Conservation (phyloP, 2,329 filamentous ascomycete species). For the Penicillium sp. region DNA sequence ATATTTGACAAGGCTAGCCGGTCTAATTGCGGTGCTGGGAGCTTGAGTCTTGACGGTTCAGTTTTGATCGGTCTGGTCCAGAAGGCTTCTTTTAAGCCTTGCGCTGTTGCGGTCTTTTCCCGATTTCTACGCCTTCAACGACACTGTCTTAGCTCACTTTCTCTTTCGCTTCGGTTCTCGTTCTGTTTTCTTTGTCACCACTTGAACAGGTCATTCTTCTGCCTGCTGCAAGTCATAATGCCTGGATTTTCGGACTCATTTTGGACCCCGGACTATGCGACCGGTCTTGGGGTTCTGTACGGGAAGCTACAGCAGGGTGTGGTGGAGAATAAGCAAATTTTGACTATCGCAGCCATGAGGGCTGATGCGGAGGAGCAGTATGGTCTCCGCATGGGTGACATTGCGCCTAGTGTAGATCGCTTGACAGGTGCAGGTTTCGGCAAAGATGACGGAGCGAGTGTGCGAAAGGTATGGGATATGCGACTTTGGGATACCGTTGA, state of each 20-base stretch:
- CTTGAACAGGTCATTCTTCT: not conserved
- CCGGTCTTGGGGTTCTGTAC: conserved; percentile 90
- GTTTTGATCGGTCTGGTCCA: not conserved
- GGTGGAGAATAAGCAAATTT: conserved; percentile 88
- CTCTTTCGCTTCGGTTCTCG: not conserved
- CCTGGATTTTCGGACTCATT: conserved; percentile 92
- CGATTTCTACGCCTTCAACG: not conserved
- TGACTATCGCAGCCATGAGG: conserved; percentile 88
- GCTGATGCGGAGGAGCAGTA: conserved; percentile 94
- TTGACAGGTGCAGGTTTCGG: conserved; percentile 73
- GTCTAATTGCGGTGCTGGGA: conserved; percentile 4
- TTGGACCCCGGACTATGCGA: conserved; percentile 97
- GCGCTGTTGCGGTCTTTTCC: not conserved
- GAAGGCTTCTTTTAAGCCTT: not conserved
- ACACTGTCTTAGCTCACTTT: not conserved
- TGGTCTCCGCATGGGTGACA: conserved; percentile 74
- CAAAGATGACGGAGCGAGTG: conserved; percentile 91
- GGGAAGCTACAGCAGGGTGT: conserved; percentile 95
- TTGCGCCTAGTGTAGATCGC: conserved; percentile 77
- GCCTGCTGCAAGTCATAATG: conserved; percentile 54
- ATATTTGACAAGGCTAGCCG: conserved; percentile 2
- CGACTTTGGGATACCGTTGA: not conserved
- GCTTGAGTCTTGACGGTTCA: not conserved
- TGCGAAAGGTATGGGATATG: conserved; percentile 71
- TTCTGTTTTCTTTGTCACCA: not conserved